Evolutionary conservation across 1,139 yeast genomes (phyloP).

Genomic region (Pichia sp.): DNA sequence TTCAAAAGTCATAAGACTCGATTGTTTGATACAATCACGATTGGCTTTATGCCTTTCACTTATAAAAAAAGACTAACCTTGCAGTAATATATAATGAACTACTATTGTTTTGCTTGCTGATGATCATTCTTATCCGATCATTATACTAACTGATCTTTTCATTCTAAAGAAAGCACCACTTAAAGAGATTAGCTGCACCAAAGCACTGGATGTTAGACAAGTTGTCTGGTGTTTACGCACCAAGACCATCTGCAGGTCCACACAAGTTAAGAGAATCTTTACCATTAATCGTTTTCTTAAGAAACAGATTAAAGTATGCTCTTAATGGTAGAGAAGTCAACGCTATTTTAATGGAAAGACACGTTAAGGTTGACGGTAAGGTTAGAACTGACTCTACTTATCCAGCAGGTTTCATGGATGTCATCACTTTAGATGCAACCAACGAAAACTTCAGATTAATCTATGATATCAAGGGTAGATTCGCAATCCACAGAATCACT

Average conservation of each 20-base stretch:
- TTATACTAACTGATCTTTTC: background rate
- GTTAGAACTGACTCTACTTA: slow-evolving; percentile 97
- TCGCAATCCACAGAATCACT: slow-evolving; percentile 98
- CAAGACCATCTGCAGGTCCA: slow-evolving; percentile 99
- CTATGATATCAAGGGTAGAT: slow-evolving; percentile 98
- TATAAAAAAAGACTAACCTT: background rate
- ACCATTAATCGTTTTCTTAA: slow-evolving; percentile 94
- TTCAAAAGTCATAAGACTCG: slow-evolving; percentile 12
- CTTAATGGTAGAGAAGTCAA: slow-evolving; percentile 99
- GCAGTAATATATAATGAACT: background rate
- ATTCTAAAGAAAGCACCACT: slow-evolving; percentile 66
- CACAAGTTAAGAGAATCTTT: slow-evolving; percentile 99
- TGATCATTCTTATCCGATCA: background rate
- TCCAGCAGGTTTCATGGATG: slow-evolving; percentile 99
- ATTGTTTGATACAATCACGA: slow-evolving; percentile 5
- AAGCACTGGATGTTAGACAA: slow-evolving; percentile 99
- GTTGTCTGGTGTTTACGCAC: slow-evolving; percentile 98
- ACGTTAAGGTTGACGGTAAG: slow-evolving; percentile 98
- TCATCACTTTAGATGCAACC: slow-evolving; percentile 92
- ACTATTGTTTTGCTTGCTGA: background rate
- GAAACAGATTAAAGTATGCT: slow-evolving; percentile 99
- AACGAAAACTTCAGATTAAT: slow-evolving; percentile 98
- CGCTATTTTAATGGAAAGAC: slow-evolving; percentile 98
- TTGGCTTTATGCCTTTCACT: background rate
- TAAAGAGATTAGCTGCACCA: slow-evolving; percentile 99